These are phyloP conservation scores for Candida easanensis DNA, from an alignment of 805 yeast species.

Conservation along the genomic window DNA sequence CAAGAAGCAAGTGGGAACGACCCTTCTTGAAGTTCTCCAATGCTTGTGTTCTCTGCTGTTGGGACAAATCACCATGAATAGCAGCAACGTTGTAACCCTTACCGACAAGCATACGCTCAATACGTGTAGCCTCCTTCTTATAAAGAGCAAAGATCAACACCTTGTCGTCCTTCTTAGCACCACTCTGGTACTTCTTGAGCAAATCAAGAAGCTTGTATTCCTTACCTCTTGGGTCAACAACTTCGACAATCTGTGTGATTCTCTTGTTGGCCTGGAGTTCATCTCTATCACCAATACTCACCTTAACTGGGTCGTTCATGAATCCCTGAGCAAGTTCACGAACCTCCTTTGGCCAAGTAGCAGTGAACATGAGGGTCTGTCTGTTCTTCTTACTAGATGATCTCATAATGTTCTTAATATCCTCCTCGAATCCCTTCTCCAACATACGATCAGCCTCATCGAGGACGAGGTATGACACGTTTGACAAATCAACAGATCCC, in stretches of 20 bases:
- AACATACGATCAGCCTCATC: slow-evolving; percentile 99
- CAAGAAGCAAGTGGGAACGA: slow-evolving; percentile 69
- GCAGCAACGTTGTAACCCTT: slow-evolving; percentile 86
- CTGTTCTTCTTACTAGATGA: slow-evolving; percentile 50
- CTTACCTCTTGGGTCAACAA: slow-evolving; percentile 75
- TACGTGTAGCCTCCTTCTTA: slow-evolving; percentile 93
- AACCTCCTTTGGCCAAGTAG: slow-evolving; percentile 99
- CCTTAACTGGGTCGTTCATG: slow-evolving; percentile 83
- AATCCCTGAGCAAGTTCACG: slow-evolving; percentile 85
- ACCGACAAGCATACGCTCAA: slow-evolving; percentile 70
- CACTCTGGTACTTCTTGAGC: slow-evolving; percentile 70
- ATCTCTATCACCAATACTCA: slow-evolving; percentile 91
- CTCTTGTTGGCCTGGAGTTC: slow-evolving; percentile 93
- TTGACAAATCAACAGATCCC: slow-evolving; percentile 68
- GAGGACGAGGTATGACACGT: slow-evolving; percentile 75
- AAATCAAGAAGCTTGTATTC: slow-evolving; percentile 68
- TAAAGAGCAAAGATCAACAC: slow-evolving; percentile 90
- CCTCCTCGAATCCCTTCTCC: slow-evolving; percentile 97
- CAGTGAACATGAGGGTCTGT: slow-evolving; percentile 98
- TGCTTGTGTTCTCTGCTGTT: slow-evolving; percentile 88
- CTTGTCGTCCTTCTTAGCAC: slow-evolving; percentile 67
- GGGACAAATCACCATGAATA: slow-evolving; percentile 93
- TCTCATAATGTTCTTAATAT: slow-evolving; percentile 79
- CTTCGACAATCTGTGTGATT: slow-evolving; percentile 91
- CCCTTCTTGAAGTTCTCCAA: slow-evolving; percentile 84